These are phyloP conservation scores for Lactarius akahatsu DNA, from an alignment of 768 basidiomycete genomes.

Conservation along the genomic window DNA sequence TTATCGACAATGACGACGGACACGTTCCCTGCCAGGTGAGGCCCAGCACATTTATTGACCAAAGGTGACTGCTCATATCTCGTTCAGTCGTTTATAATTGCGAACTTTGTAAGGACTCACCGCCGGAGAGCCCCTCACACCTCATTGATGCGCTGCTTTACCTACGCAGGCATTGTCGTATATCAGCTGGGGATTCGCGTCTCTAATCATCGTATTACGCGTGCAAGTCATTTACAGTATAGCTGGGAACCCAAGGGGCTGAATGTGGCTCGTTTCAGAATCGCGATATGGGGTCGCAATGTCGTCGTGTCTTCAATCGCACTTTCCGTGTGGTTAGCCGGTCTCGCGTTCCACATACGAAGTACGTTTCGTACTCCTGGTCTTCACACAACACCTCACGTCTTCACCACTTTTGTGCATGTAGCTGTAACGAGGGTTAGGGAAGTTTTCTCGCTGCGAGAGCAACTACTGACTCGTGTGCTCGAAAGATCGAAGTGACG, in stretches of 20 bases:
- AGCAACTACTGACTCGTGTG: neutral
- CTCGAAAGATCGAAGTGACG: neutral
- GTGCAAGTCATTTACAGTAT: neutral
- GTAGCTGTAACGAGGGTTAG: neutral
- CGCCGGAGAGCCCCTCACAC: neutral
- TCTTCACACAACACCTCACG: neutral
- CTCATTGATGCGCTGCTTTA: neutral
- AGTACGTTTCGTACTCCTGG: neutral
- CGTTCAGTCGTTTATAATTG: neutral
- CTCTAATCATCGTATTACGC: conserved; percentile 6
- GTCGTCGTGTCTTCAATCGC: neutral
- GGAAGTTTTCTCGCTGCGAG: neutral
- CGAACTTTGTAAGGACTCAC: neutral
- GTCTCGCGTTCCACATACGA: neutral
- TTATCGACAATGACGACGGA: neutral
- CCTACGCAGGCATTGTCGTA: neutral
- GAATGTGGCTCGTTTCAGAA: neutral
- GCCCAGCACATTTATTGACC: too few relatives aligned
- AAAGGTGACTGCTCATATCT: neutral
- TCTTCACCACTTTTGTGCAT: neutral
- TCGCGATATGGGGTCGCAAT: conserved; percentile 3
- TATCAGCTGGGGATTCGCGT: neutral
- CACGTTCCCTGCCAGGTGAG: conserved; percentile 1
- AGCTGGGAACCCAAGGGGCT: neutral
- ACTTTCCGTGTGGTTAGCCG: neutral